Conservation (phyloP, 106 monocot genomes). For the Acorus gramineus region DNA sequence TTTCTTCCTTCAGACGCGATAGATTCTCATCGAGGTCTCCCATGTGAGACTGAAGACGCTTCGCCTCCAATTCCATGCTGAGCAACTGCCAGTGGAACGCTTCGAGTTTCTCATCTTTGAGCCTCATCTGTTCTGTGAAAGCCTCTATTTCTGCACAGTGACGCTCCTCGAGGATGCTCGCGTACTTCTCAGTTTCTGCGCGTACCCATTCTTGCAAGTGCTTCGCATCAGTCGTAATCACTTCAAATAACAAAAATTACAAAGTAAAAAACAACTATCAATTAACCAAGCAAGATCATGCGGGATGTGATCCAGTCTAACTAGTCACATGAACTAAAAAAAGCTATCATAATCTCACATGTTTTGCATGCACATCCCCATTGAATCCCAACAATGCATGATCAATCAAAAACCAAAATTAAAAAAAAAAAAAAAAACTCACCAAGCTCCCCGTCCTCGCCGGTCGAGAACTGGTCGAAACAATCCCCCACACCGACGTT, state of each 20-base stretch:
- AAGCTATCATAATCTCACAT: no score
- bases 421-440: slow-evolving; percentile 7
- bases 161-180: slow-evolving; percentile 28
- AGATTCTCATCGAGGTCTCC: slow-evolving; percentile 45
- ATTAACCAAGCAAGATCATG: no score
- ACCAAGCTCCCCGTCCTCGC: slow-evolving; percentile 38
- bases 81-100: slow-evolving; percentile 43
- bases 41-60: slow-evolving; percentile 49
- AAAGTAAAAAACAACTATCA: neutral
- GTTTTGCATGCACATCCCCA: no score
- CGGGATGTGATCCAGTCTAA: no score
- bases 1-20: slow-evolving; percentile 38
- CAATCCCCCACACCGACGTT: slow-evolving; percentile 6
- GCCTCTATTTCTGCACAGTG: slow-evolving; percentile 72
- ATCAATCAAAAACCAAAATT: neutral
- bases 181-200: slow-evolving; percentile 45
- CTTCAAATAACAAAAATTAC: slow-evolving; percentile 5
- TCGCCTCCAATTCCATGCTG: slow-evolving; percentile 54
- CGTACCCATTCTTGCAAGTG: slow-evolving; percentile 58
- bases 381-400: no score
- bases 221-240: slow-evolving; percentile 23
- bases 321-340: no score
- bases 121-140: slow-evolving; percentile 68
- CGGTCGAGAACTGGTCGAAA: slow-evolving; percentile 22
- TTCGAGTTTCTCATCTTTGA: slow-evolving; percentile 81